Conservation (phyloP, 2,329 filamentous ascomycete genomes). For the Sphaerulina populicola region DNA sequence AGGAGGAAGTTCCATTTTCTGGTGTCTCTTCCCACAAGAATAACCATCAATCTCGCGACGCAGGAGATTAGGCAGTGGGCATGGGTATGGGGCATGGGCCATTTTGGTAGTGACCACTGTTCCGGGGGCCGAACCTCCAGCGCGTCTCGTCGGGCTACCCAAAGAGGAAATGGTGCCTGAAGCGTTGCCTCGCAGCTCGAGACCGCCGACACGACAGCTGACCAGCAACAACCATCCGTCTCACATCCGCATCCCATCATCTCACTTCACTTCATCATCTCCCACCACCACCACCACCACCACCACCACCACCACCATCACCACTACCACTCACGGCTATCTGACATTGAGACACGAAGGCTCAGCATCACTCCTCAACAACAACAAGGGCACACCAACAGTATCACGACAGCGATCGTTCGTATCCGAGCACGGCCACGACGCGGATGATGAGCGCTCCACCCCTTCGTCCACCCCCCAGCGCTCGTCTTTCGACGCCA, state of each 20-base stretch:
- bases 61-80: background rate
- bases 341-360: background rate
- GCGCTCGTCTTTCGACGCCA: conserved; percentile 6
- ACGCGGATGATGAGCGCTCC: conserved; percentile 23
- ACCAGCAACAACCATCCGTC: background rate
- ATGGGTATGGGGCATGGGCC: background rate
- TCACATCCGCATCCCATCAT: background rate
- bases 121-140: background rate
- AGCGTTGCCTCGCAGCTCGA: background rate
- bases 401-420: conserved; percentile 10
- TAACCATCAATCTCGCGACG: too few species aligned
- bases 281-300: background rate
- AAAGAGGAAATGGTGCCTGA: conserved; percentile 1
- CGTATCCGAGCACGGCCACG: conserved; percentile 10
- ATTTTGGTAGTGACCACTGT: background rate
- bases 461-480: conserved; percentile 11
- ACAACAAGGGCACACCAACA: conserved; percentile 1
- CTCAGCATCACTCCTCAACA: background rate
- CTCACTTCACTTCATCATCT: background rate
- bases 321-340: conserved; percentile 2
- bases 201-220: background rate
- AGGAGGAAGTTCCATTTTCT: too few species aligned
- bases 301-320: too few species aligned
- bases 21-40: too few species aligned
- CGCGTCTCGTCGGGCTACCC: background rate